Conservation (phyloP, 169 alveolate species). For the Plasmodium inui region DNA sequence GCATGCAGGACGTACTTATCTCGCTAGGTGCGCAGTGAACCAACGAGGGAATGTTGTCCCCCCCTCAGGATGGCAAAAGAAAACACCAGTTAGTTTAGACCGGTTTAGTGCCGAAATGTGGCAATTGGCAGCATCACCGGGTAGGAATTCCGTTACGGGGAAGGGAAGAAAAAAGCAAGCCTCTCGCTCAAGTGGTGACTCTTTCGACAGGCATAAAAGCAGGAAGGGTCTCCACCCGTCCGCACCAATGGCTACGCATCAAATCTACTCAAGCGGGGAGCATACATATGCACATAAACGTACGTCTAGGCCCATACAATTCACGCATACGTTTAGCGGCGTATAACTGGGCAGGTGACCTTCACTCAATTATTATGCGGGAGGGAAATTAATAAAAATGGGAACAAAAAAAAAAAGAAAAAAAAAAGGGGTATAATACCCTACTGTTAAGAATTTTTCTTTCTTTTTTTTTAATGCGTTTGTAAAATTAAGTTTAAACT, state of each 20-base stretch:
- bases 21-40: not conserved
- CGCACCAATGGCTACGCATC: not conserved
- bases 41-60: not conserved
- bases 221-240: not conserved
- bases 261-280: not conserved
- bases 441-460: not conserved
- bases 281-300: not conserved
- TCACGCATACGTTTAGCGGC: not conserved
- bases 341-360: not conserved
- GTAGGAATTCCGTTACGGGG: not conserved
- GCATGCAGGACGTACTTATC: not conserved
- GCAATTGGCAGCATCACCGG: not conserved
- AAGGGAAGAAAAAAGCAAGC: no score
- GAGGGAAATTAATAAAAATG: no score
- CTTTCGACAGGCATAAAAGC: not conserved
- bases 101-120: not conserved
- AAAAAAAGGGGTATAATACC: not conserved
- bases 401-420: no score
- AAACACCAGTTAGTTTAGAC: not conserved
- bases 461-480: not conserved
- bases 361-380: not conserved
- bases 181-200: not conserved
- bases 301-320: not conserved
- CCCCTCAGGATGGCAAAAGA: not conserved
- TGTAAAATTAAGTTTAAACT: not conserved